Conservation (phyloP, 331 rosid species). For the Erythrophleum ivorense region DNA sequence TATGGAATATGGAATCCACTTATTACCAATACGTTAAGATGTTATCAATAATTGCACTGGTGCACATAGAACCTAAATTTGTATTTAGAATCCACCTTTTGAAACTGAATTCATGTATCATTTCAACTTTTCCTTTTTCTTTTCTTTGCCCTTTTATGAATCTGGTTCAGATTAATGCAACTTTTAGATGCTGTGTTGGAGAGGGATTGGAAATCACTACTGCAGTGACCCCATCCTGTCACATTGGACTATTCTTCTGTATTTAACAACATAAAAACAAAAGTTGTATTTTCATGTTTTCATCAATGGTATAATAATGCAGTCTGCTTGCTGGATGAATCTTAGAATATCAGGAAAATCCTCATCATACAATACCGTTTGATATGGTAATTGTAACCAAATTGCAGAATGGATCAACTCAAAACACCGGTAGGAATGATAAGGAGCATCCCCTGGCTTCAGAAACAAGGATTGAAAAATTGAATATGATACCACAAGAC, state of each 20-base stretch:
- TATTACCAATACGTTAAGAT: too few relatives aligned
- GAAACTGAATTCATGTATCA: constrained; percentile 6
- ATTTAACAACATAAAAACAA: not conserved
- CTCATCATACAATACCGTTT: not conserved
- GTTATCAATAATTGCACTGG: too few relatives aligned
- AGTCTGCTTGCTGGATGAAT: constrained; percentile 27
- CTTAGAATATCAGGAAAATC: constrained; percentile 14
- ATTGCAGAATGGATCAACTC: constrained; percentile 59
- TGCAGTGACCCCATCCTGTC: not conserved
- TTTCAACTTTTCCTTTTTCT: not conserved
- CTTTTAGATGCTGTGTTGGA: constrained; percentile 10
- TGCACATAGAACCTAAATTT: too few relatives aligned
- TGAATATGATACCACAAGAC: constrained; percentile 39
- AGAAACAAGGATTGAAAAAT: constrained; percentile 43
- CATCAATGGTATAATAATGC: constrained; percentile 7
- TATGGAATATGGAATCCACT: too few relatives aligned
- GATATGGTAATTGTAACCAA: constrained; percentile 32
- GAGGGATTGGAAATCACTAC: not conserved
- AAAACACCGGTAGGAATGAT: constrained; percentile 35
- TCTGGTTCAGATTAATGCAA: not conserved
- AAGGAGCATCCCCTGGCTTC: constrained; percentile 46
- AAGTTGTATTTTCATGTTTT: not conserved
- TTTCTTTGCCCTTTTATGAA: not conserved
- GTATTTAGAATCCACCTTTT: not conserved
- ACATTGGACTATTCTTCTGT: not conserved